Evolutionary conservation across 768 basidiomycete species (phyloP), one percentile per base, ranked within the genome.

Genomic region (Albatrellus ellisii): DNA sequence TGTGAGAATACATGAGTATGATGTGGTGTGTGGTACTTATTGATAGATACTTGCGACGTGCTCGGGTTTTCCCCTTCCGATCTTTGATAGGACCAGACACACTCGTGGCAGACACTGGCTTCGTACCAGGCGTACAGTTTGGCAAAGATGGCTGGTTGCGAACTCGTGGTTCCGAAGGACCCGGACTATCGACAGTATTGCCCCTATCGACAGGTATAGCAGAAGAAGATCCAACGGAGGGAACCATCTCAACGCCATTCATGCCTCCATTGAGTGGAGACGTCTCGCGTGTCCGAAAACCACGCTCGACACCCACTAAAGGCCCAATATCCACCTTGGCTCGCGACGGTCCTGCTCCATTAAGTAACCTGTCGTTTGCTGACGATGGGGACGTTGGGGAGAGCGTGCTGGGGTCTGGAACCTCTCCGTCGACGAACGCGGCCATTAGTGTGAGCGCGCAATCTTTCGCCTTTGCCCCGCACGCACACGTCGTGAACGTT

Each of bases 401-500:
- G 9, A 56, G 54, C 0, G 55, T 49, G 6, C 46, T 52, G 11
- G 39, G 9, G 17, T 26, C 33, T 44, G 60, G 60, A 6, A 55
- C 55, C 41, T 61, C 58, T 25, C 56, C 59, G 32, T 72, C 69
- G 18, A 81, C 77, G 47, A 82, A 76, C n/a, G 64, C 64, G 11
- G 71, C 72, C 71, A 82, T 78, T n/a, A 72, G 67, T 10, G 61
- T 64, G 20, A 80, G 56, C 2, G 73, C 79, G 50, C 83, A 86
- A 40, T 79, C 74, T 25, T 63, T 65, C 4, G 77, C 67, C 4
- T 64, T 64, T 8, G 70, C 63, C 5, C 82, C 82, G 48, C 82
- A 85, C 0, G 82, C 82, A 42, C 82, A 85, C 1, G 78, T 77
- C 3, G 77, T 76, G 52, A 84, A 85, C 0, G 77, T 80, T 14